Percentiles rank a stretch among this genome's conserved stretches.
These are phyloP conservation scores for Amniculicola lignicola DNA, from an alignment of 495 filamentous ascomycete genomes.

Conservation along the genomic window DNA sequence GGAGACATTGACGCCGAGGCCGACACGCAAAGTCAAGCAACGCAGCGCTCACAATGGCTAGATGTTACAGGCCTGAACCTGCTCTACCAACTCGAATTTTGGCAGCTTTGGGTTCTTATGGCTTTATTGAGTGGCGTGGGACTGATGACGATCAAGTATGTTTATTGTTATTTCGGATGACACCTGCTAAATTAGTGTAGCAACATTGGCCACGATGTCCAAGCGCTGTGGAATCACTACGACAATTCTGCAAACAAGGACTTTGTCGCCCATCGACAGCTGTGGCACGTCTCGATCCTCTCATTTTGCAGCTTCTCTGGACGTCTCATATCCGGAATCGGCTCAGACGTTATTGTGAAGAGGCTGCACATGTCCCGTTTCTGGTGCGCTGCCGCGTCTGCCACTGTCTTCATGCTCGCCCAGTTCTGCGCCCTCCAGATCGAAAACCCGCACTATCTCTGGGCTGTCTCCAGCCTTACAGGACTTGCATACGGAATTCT, in stretches of 20 bases:
- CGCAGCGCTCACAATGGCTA: constrained; percentile 64
- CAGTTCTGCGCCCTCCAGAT: constrained; percentile 79
- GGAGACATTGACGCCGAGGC: constrained; percentile 46
- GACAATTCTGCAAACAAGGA: constrained; percentile 67
- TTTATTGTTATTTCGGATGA: constrained; percentile 22
- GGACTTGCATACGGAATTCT: constrained; percentile 91
- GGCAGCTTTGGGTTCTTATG: constrained; percentile 82
- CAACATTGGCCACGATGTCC: constrained; percentile 91
- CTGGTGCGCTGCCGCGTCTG: constrained; percentile 82
- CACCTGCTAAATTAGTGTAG: constrained; percentile 46
- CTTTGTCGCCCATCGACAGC: constrained; percentile 79
- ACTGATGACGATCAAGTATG: constrained; percentile 98
- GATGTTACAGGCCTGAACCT: constrained; percentile 87
- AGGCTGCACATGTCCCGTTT: constrained; percentile 72
- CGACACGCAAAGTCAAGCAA: constrained; percentile 48
- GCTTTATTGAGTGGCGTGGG: constrained; percentile 88
- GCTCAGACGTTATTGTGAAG: constrained; percentile 85
- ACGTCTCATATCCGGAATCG: constrained; percentile 76
- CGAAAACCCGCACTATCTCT: constrained; percentile 73
- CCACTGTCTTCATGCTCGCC: constrained; percentile 72
- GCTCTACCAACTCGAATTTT: constrained; percentile 76
- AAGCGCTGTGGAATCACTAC: constrained; percentile 76
- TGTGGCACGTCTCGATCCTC: constrained; percentile 89
- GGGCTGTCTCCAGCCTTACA: constrained; percentile 73
- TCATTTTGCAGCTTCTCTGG: constrained; percentile 82